Percentiles rank a stretch among this genome's conserved stretches.
These are phyloP conservation scores for Tetradesmus lagerheimii DNA, from an alignment of 139 green algal genomes.

Conservation along the genomic window DNA sequence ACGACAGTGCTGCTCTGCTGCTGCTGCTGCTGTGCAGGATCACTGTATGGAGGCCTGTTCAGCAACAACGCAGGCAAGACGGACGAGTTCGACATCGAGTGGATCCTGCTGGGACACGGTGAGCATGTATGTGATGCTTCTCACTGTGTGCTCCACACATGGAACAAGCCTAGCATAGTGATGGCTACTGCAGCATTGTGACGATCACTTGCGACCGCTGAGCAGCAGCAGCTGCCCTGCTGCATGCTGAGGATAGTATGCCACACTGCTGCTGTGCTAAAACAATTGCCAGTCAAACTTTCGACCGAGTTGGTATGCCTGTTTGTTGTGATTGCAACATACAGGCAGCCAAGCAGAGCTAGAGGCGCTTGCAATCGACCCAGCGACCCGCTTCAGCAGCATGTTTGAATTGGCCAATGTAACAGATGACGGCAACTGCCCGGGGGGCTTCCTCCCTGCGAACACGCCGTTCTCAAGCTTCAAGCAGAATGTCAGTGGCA, in stretches of 20 bases:
- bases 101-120: not conserved
- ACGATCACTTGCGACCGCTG: not conserved
- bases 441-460: not conserved
- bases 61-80: not conserved
- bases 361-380: constrained; percentile 10
- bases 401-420: constrained; percentile 7
- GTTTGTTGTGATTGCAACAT: not conserved
- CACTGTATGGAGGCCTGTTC: constrained; percentile 2
- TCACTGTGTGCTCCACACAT: too few species aligned
- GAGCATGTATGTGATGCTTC: too few species aligned
- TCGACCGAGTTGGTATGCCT: too few species aligned
- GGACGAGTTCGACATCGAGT: constrained; percentile 8
- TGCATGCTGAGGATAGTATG: not conserved
- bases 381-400: not conserved
- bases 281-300: too few species aligned
- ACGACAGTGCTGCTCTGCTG: not conserved
- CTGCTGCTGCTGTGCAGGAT: not conserved
- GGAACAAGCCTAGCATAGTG: too few species aligned
- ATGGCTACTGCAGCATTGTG: too few species aligned
- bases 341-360: constrained; percentile 26
- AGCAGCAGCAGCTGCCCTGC: not conserved
- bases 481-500: not conserved
- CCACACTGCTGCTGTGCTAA: not conserved
- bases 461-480: not conserved
- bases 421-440: not conserved